phyloP scores from a whole-genome alignment of 495 filamentous ascomycete genomes.

The Penicillium antarcticum region DNA sequence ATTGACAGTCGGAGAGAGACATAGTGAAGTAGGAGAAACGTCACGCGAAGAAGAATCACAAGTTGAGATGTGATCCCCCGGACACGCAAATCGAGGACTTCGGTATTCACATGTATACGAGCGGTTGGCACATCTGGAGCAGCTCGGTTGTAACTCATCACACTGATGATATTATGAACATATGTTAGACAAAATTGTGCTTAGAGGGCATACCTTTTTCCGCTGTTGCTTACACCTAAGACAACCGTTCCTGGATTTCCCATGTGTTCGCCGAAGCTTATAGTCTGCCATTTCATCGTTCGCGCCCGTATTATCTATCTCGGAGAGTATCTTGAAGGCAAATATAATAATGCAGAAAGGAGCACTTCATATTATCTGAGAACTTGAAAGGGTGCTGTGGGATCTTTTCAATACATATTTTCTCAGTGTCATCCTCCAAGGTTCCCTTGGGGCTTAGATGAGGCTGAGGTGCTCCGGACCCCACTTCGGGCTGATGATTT shows the following conservation, averaged over 20 bases:
- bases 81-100: background rate
- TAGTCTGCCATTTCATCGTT: slow-evolving; percentile 11
- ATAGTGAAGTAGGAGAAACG: background rate
- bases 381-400: no score
- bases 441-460: no score
- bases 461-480: no score
- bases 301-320: background rate
- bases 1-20: background rate
- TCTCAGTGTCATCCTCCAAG: no score
- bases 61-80: slow-evolving; percentile 6
- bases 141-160: slow-evolving; percentile 23
- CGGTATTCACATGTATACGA: slow-evolving; percentile 20
- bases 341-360: background rate
- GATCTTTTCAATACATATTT: no score
- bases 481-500: background rate
- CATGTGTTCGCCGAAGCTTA: slow-evolving; percentile 27
- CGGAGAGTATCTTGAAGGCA: background rate
- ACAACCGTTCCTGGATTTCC: slow-evolving; percentile 36
- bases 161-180: slow-evolving; percentile 17
- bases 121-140: slow-evolving; percentile 22
- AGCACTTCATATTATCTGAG: background rate
- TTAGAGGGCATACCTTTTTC: slow-evolving; percentile 26
- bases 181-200: background rate
- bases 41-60: slow-evolving; percentile 3
- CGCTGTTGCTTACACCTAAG: slow-evolving; percentile 33